Percentiles rank a stretch among this genome's conserved stretches.
Evolutionary conservation across 1,284 basidiomycete species (phyloP).

Genomic region (Naganishia sp.): DNA sequence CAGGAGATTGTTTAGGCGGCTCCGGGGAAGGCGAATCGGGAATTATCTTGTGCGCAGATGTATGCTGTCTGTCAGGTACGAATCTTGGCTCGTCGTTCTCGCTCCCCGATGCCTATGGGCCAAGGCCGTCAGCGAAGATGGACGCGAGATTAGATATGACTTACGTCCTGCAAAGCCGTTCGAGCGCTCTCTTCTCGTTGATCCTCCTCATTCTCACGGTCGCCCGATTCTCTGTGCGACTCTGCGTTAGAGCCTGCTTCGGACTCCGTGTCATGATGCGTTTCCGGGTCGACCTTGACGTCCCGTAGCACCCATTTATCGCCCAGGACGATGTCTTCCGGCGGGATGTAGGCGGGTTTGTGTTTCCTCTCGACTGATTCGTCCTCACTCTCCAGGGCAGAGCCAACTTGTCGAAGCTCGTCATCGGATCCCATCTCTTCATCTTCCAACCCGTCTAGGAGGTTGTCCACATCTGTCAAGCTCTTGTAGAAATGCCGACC

Average conservation of each 20-base stretch:
- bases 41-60: constrained; percentile 32
- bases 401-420: constrained; percentile 26
- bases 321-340: constrained; percentile 33
- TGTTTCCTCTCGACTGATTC: constrained; percentile 12
- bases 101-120: not conserved
- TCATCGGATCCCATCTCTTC: constrained; percentile 44
- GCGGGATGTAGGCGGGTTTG: constrained; percentile 14
- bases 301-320: constrained; percentile 29
- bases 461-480: constrained; percentile 42
- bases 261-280: constrained; percentile 23
- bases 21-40: not conserved
- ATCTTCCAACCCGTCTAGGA: constrained; percentile 28
- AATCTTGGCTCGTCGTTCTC: constrained; percentile 34
- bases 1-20: not conserved
- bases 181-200: constrained; percentile 5
- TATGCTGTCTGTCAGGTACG: constrained; percentile 40
- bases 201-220: not conserved
- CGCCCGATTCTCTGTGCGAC: constrained; percentile 31
- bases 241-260: constrained; percentile 34
- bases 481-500: constrained; percentile 45
- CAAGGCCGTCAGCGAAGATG: not conserved
- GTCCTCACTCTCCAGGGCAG: constrained; percentile 29
- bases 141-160: not conserved
- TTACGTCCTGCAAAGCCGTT: constrained; percentile 34
- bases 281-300: constrained; percentile 21